phyloP scores from a whole-genome alignment of 2,329 filamentous ascomycete genomes.

The Phoma sp. region DNA sequence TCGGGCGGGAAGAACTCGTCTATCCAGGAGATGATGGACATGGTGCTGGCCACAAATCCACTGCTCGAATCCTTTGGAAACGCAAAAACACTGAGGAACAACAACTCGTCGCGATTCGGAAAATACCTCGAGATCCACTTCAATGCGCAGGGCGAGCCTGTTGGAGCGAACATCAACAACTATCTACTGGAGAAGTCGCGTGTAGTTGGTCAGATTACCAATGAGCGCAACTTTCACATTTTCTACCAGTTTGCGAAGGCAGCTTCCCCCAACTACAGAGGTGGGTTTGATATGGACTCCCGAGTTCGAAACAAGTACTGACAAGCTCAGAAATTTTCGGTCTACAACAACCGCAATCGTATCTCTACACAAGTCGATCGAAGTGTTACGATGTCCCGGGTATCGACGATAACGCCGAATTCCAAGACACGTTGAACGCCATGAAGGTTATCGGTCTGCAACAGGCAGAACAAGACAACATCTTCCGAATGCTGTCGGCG shows the following conservation, averaged over 20 bases:
- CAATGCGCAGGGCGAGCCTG: constrained; percentile 86
- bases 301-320: constrained; percentile 12
- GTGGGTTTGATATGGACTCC: constrained; percentile 40
- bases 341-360: constrained; percentile 88
- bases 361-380: constrained; percentile 90
- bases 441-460: constrained; percentile 93
- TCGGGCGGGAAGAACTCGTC: constrained; percentile 84
- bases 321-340: constrained; percentile 72
- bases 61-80: constrained; percentile 97
- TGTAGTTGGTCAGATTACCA: constrained; percentile 91
- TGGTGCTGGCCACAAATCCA: constrained; percentile 98
- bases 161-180: constrained; percentile 97
- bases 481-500: constrained; percentile 92
- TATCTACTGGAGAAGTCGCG: constrained; percentile 95
- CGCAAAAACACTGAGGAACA: constrained; percentile 96
- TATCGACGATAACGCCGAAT: constrained; percentile 90
- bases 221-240: constrained; percentile 98
- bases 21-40: constrained; percentile 97
- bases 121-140: constrained; percentile 99
- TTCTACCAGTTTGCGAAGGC: constrained; percentile 99
- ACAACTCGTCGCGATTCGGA: constrained; percentile 97
- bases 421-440: constrained; percentile 85
- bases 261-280: constrained; percentile 81
- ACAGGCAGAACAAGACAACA: constrained; percentile 90
- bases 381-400: constrained; percentile 95